Evolutionary conservation across 2,329 filamentous ascomycete species (phyloP), one percentile per base, ranked within the genome.

Genomic region (Daldinia sp.): DNA sequence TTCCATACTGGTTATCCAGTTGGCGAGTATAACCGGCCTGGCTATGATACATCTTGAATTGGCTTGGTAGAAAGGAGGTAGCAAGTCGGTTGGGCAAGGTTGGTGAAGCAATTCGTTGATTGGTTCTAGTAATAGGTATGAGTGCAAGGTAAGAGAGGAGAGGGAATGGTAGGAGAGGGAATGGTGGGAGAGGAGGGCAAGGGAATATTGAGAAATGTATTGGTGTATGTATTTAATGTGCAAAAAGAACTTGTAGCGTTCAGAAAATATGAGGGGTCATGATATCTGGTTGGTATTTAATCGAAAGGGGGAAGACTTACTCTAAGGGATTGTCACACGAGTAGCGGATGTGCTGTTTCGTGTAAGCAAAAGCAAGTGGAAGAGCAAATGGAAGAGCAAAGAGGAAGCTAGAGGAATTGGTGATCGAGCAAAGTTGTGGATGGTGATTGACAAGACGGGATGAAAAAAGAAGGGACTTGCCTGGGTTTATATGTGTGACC

Each of bases 361-460:
- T 51, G 46, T 33, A 6, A 33, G 26, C 28, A 51, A 51, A 33
- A 51, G 26, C 46, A 51, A 51, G 15, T 20, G 26, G 20, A 18
- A 6, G 26, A 51, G 46, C 46, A 51, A 51, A 26, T 33, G 1
- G 46, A 4, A 33, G 28, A 51, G 26, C 46, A 33, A 51, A 33
- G 46, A 18, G 26, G 3, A 18, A 51, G 7, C 6, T 30, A 33
- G 13, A 33, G 46, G 4, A 51, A 30, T 7, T 51, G 46, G 26
- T 51, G 26, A 33, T 51, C 1, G 13, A 33, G 46, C 26, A 51
- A 51, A 51, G 46, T 33, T 33, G 46, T 51, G 46, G 46, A 51
- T 33, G 46, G 1, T 18, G 46, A 51, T 3, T 18, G 28, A 51
- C 15, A 33, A 33, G 46, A 51, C 18, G 3, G 26, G 46, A 51